Base-by-base conservation (phyloP, 1,284 basidiomycete genomes). In the Austropuccinia psidii region DNA sequence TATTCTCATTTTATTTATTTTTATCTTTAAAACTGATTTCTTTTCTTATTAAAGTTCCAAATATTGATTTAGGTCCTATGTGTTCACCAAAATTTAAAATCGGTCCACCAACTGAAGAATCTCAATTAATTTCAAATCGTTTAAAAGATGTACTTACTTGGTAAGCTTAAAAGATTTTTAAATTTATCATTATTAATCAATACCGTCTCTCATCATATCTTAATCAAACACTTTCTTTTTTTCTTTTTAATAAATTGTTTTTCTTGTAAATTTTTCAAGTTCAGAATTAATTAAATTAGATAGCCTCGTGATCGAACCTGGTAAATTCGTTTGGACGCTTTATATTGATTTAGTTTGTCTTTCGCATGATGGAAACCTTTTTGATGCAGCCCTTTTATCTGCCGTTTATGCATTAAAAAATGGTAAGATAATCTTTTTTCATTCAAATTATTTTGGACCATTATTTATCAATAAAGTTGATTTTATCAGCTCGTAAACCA, bases 261-360 rank as follows among this genome's bases (percentile, higher is more conserved):
- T 6, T 6, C 6, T 31, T 15, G n/a, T 4, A 8, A 8, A 58
- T 55, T 69, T 27, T 15, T 33, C 1, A 76, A 93, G 91, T 29
- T 88, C 90, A 4, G 84, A 84, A 24, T 81, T 89, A 4, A 76
- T 98, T 0, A 83, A 89, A 0, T 84, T 88, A 0, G 80, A 84
- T 0, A 86, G 87, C 0, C 85, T 98, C 1, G 89, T 88, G 78
- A 96, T 98, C 66, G 84, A 89, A 21, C 85, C 87, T 0, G 88
- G 87, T 3, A 90, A 89, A 80, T 85, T 91, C 0, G 93, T 85
- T 0, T 98, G 93, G 93, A 88, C 89, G 29, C 84, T 98, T 19
- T 97, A 97, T 80, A 85, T 98, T 76, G 95, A 98, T 76, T 87
- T 92, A 35, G 90, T 89, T 4, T 97, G 93, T 81, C 90, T 98